phyloP scores from a whole-genome alignment of 768 basidiomycete genomes.

The Boletus subparvulus region DNA sequence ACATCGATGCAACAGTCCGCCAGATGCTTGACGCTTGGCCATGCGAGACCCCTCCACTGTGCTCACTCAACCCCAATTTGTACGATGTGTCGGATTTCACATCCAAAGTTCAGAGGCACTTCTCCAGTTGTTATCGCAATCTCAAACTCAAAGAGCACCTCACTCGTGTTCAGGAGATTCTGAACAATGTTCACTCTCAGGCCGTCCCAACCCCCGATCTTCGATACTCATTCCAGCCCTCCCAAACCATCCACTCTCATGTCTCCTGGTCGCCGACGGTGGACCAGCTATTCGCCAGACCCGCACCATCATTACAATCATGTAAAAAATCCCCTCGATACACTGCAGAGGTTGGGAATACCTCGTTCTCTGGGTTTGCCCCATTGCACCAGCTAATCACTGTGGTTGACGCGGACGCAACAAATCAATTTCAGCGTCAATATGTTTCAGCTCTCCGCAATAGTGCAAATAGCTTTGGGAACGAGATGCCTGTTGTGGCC shows the following conservation, averaged over 20 bases:
- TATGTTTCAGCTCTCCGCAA: constrained; percentile 9
- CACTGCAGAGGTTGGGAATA: not conserved
- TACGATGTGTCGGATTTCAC: constrained; percentile 8
- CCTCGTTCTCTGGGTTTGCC: not conserved
- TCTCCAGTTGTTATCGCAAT: constrained; percentile 21
- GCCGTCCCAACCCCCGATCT: not conserved
- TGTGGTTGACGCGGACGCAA: not conserved
- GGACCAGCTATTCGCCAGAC: constrained; percentile 8
- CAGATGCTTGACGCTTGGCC: constrained; percentile 20
- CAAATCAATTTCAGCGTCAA: constrained; percentile 13
- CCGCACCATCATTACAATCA: not conserved
- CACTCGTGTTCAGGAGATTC: constrained; percentile 5
- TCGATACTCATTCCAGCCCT: constrained; percentile 9
- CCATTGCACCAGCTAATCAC: constrained; percentile 9
- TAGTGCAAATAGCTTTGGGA: constrained; percentile 13
- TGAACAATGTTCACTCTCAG: not conserved
- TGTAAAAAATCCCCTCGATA: not conserved
- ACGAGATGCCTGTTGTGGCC: not conserved
- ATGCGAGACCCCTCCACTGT: constrained; percentile 10
- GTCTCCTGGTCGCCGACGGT: not conserved
- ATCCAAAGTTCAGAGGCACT: not conserved
- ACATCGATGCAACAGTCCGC: not conserved
- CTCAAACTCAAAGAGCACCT: constrained; percentile 17
- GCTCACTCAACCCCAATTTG: not conserved
- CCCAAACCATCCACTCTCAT: not conserved